A percentile compares a stretch with the other conserved stretches of the same genome.
Evolutionary conservation across 2,329 filamentous ascomycete genomes (phyloP).

Genomic region (Cladosporium velox): DNA sequence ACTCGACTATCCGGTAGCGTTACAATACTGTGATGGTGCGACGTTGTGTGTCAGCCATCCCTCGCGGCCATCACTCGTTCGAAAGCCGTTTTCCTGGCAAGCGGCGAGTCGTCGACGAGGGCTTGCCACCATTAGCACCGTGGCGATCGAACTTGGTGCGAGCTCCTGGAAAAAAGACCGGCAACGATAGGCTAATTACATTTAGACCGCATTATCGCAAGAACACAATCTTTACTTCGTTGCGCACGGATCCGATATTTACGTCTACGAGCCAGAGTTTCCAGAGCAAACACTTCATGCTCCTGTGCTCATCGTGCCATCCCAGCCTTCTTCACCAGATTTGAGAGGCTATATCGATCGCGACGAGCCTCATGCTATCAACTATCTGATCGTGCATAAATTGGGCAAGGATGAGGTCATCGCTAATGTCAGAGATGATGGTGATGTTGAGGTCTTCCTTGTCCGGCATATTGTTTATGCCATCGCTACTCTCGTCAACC

Average conservation of each 20-base stretch:
- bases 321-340: slow-evolving; percentile 38
- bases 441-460: slow-evolving; percentile 51
- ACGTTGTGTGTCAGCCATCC: slow-evolving; percentile 16
- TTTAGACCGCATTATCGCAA: slow-evolving; percentile 48
- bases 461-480: slow-evolving; percentile 38
- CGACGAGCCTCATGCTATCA: slow-evolving; percentile 47
- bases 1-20: not conserved
- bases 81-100: slow-evolving; percentile 33
- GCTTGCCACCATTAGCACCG: slow-evolving; percentile 14
- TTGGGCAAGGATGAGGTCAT: slow-evolving; percentile 51
- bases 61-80: slow-evolving; percentile 27
- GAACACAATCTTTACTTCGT: slow-evolving; percentile 52
- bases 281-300: slow-evolving; percentile 44
- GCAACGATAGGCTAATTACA: not conserved
- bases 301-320: slow-evolving; percentile 43
- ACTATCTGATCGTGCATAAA: slow-evolving; percentile 46
- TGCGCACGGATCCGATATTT: slow-evolving; percentile 43
- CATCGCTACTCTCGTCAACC: slow-evolving; percentile 32
- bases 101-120: slow-evolving; percentile 25
- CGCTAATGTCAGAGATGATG: slow-evolving; percentile 60
- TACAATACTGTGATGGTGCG: slow-evolving; percentile 12
- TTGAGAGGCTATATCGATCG: slow-evolving; percentile 40
- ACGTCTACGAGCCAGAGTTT: slow-evolving; percentile 48
- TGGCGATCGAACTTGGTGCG: slow-evolving; percentile 19
- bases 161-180: not conserved